Evolutionary conservation across 1,139 yeast species (phyloP).

Genomic region (Kodamaea ohmeri): DNA sequence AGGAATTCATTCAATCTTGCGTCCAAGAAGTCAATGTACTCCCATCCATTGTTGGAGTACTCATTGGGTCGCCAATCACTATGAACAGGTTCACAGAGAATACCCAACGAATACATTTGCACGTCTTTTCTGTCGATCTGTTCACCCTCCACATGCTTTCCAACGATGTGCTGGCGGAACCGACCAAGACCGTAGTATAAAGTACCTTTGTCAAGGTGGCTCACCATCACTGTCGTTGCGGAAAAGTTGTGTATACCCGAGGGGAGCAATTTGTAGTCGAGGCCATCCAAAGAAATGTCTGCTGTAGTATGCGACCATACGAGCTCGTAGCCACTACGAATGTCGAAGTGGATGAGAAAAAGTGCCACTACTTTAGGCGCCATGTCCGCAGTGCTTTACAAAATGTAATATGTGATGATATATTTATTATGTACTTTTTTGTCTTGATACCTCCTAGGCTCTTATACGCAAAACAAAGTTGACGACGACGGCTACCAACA

Average conservation of each 20-base stretch:
- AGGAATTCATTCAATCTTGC: slow-evolving; percentile 40
- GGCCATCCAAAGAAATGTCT: slow-evolving; percentile 26
- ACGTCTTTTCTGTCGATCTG: slow-evolving; percentile 47
- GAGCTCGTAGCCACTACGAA: slow-evolving; percentile 57
- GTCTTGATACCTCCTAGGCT: slow-evolving; percentile 25
- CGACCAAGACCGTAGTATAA: slow-evolving; percentile 39
- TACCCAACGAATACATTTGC: slow-evolving; percentile 63
- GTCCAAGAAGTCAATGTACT: slow-evolving; percentile 49
- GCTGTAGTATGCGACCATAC: slow-evolving; percentile 46
- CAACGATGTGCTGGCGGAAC: slow-evolving; percentile 29
- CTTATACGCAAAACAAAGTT: slow-evolving; percentile 85
- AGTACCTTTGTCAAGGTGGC: slow-evolving; percentile 28
- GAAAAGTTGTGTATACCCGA: slow-evolving; percentile 74
- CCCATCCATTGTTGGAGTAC: slow-evolving; percentile 54
- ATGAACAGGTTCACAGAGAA: slow-evolving; percentile 47
- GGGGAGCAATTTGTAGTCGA: slow-evolving; percentile 77
- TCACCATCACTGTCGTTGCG: slow-evolving; percentile 43
- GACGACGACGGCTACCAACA: slow-evolving; percentile 86
- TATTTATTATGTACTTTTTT: neutral
- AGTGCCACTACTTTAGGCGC: slow-evolving; percentile 23
- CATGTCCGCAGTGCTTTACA: too few relatives aligned
- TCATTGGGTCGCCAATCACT: slow-evolving; percentile 52
- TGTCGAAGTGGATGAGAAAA: slow-evolving; percentile 64
- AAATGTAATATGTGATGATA: too few relatives aligned
- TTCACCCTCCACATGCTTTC: slow-evolving; percentile 14